Conservation (phyloP, 2,329 filamentous ascomycete genomes). For the Ustulina deusta region DNA sequence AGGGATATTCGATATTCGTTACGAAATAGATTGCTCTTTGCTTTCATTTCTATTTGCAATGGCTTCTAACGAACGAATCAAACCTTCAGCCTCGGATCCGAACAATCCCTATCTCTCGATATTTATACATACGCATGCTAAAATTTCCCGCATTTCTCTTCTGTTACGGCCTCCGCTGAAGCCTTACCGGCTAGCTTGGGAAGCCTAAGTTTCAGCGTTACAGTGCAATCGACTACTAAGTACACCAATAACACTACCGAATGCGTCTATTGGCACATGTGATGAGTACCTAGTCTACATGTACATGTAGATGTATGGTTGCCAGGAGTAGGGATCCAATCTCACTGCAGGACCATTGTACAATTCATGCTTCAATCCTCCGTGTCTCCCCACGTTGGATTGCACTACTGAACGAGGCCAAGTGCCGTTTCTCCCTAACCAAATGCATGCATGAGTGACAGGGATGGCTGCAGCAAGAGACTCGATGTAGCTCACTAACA, state of each 20-base stretch:
- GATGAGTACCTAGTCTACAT: background rate
- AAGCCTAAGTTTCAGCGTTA: conserved; percentile 29
- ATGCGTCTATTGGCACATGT: background rate
- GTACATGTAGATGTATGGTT: background rate
- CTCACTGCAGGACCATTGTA: background rate
- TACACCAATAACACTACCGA: conserved; percentile 7
- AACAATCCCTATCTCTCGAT: conserved; percentile 46
- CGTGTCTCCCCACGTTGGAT: conserved; percentile 26
- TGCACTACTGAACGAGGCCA: background rate
- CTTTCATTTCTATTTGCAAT: conserved; percentile 50
- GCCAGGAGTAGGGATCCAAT: background rate
- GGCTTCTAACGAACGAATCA: conserved; percentile 44
- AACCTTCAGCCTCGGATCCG: conserved; percentile 40
- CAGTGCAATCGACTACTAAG: background rate
- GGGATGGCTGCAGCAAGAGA: conserved; percentile 10
- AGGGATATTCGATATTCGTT: conserved; percentile 46
- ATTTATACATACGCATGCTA: conserved; percentile 19
- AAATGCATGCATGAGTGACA: conserved; percentile 21
- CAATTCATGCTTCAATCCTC: conserved; percentile 8
- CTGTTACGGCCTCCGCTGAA: conserved; percentile 25
- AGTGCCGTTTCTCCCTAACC: conserved; percentile 24
- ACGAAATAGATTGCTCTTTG: conserved; percentile 52
- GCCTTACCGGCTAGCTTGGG: conserved; percentile 22
- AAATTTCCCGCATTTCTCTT: conserved; percentile 11
- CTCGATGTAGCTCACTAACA: conserved; percentile 28